Base-by-base conservation (phyloP, 768 basidiomycete species). In the Candolleomyces efflorescens region DNA sequence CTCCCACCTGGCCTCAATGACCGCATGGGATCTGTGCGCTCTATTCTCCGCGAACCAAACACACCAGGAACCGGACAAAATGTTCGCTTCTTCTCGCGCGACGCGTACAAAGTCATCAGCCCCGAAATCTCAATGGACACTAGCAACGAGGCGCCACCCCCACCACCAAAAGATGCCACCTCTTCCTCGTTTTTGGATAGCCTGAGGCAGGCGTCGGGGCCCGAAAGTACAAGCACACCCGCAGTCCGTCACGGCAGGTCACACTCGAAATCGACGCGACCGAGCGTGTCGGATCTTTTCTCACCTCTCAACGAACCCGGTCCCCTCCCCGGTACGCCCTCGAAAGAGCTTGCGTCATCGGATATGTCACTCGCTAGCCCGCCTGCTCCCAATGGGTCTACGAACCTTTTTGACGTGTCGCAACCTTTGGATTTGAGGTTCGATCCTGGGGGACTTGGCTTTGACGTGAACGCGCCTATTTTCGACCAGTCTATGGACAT, bases 31-130 rank as follows among this genome's bases (percentile, higher is more conserved):
- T 89, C 87, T 12, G 75, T 87, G 5, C 82, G 87, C 13, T 89
- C 88, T 15, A 90, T 90, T 61, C 77, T 90, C 24, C 85, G 86
- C 43, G 84, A 86, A 59, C 81, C 79, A 3, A 84, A 84, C 48
- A 86, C 87, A 0, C 89, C 89, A 15, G 87, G 85, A 3, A 88
- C 87, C 11, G 88, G 89, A n/a, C 84, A 85, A 66, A 89, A 84
- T 59, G 89, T 90, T 43, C 84, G 89, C 5, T 90, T 90, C 73
- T 89, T 89, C 69, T 83, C 87, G 24, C 78, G 83, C 24, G 84
- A 88, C 54, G 84, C 83, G 12, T 86, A 81, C 73, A 84, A 79
- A 60, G 73, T 81, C 22, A 82, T 86, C 64, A 87, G 78, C 50
- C 85, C 86, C n/a, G 84, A 89, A 45, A 71, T 78, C 20, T 87